Base-by-base conservation (phyloP, 2,329 filamentous ascomycete genomes). In the Periglandula ipomoeae region DNA sequence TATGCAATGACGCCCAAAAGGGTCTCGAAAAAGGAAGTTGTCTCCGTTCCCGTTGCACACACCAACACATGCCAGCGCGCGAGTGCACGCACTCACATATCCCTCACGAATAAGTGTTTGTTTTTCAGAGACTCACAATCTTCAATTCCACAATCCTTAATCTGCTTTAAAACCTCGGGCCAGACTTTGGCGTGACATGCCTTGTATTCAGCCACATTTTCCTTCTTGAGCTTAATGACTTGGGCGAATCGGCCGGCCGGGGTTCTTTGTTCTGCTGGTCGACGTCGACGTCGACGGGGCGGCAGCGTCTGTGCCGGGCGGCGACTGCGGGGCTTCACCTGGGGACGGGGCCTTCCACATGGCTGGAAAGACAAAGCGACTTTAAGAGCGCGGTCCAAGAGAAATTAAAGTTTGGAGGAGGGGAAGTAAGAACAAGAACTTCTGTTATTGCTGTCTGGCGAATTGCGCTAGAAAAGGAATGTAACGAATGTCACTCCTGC, bases 81-180 rank as follows among this genome's bases (percentile, higher is more conserved):
- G n/a, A n/a, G n/a, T 20, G 39, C 39, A 26, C 22, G 22, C 39
- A 42, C n/a, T n/a, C n/a, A n/a, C n/a, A n/a, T n/a, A n/a, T n/a
- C n/a, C n/a, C n/a, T n/a, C n/a, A n/a, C n/a, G n/a, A n/a, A n/a
- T n/a, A n/a, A n/a, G n/a, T n/a, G n/a, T n/a, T n/a, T n/a, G n/a
- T n/a, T 32, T 32, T 5, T 13, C 30, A 46, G 32, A 9, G 23
- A 65, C 73, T 52, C 66, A 84, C 81, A 91, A 60, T 91, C 86
- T 52, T 73, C 69, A 50, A 91, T 87, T 55, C 85, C 85, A 63
- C 82, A 87, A 37, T 82, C 78, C 61, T 82, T 81, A 59, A 91
- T 89, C 67, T 89, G 84, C 62, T 80, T 74, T 30, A 87, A 67
- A 1, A 93, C 85, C 57, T 86, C 84, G 5, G 85, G 85, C 87